Base-by-base conservation (phyloP, 371 early-diverging fungal species). In the Chytridium lagenaria region DNA sequence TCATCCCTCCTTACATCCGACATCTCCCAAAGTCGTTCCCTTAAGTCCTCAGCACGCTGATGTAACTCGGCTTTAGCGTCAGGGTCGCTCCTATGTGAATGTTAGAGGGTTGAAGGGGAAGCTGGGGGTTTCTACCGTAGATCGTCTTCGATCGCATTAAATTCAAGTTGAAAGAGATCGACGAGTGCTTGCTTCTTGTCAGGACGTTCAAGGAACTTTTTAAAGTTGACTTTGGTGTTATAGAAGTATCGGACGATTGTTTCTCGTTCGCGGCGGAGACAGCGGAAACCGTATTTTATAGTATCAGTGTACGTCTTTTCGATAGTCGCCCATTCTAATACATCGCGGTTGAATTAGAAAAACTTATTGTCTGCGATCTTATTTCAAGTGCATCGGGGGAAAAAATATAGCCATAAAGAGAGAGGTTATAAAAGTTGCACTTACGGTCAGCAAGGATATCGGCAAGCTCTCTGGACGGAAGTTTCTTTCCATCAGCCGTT, bases 41-140 rank as follows among this genome's bases (percentile, higher is more conserved):
- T 72, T 57, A 88, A 73, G 65, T 88, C 88, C 49, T 88, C 87
- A 26, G 81, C 78, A 16, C 88, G 79, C 65, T 85, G 86, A 67
- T 87, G 88, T n/a, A 88, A 76, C 70, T 87, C 88, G 16, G 84
- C 81, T 70, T 88, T 88, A 1, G 84, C 86, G 40, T 88, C 87
- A 0, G 75, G 68, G 61, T 88, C 87, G 19, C 73, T 73, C 52
- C 85, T 84, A 59, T 26, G 40, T 28, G 16, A 31, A 3, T 30
- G n/a, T 22, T 22, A 22, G 26, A 7, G 26, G 55, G 5, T 7
- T 52, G 7, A n/a, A 26, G 7, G 44, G 28, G 26, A 59, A 50
- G 12, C 22, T 57, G 28, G 7, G 31, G 0, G 22, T 26, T 44
- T 49, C 15, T 39, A 85, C 86, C 86, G 71, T 30, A 88, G 63